Conservation (phyloP, 371 early-diverging fungal species). For the Mucor saturninus region DNA sequence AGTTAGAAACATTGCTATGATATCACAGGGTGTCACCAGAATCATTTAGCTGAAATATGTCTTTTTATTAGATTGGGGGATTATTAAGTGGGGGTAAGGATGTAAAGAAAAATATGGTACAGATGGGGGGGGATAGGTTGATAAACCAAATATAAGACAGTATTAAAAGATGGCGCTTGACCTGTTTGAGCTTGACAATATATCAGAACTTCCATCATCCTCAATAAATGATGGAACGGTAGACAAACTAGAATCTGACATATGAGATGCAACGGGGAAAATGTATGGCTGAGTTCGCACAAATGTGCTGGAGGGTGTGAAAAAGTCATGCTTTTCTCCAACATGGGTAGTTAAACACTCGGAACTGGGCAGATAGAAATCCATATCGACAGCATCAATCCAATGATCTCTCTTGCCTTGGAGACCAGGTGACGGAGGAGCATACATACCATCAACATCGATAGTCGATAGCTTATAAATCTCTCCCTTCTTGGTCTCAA, state of each 20-base stretch:
- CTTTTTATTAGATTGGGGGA: neutral
- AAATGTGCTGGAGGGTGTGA: slow-evolving; percentile 36
- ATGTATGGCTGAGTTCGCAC: slow-evolving; percentile 26
- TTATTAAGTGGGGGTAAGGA: neutral
- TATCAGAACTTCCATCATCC: slow-evolving; percentile 14
- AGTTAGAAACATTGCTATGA: neutral
- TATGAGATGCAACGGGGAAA: slow-evolving; percentile 8
- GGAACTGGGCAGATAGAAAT: slow-evolving; percentile 39
- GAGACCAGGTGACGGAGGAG: slow-evolving; percentile 45
- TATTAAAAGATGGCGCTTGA: slow-evolving; percentile 12
- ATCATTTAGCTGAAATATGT: neutral
- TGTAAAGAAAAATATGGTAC: neutral
- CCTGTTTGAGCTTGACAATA: slow-evolving; percentile 2
- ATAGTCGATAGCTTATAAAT: slow-evolving; percentile 43
- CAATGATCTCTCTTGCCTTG: slow-evolving; percentile 38
- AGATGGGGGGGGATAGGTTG: neutral
- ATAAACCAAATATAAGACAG: neutral
- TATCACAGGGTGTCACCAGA: slow-evolving; percentile 1
- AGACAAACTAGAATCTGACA: slow-evolving; percentile 27
- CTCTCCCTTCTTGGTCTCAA: slow-evolving; percentile 33
- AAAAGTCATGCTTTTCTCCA: slow-evolving; percentile 39
- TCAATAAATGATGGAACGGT: slow-evolving; percentile 17
- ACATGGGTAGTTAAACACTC: slow-evolving; percentile 38
- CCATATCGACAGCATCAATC: slow-evolving; percentile 33
- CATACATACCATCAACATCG: slow-evolving; percentile 38